Percentiles rank a stretch among this genome's conserved stretches.
Conservation (phyloP, 2,329 filamentous ascomycete species). For the Aspergillus pseudoviridinutans region DNA sequence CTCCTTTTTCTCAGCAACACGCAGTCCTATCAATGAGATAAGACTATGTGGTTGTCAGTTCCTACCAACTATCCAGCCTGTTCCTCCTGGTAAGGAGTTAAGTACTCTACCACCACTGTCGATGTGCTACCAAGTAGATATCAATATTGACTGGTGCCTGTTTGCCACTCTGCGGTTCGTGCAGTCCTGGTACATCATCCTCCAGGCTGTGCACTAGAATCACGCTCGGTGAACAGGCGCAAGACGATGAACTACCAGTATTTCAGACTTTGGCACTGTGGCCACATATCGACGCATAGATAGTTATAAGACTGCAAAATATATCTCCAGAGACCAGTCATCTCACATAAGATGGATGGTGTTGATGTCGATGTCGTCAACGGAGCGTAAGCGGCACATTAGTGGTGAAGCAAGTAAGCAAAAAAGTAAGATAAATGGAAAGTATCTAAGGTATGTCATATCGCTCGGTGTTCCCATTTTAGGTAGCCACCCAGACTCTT, state of each 20-base stretch:
- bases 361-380: neutral
- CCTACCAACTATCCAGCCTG: too few species aligned
- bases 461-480: too few species aligned
- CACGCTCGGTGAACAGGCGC: too few species aligned
- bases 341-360: neutral
- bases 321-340: neutral
- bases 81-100: neutral
- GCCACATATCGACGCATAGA: too few species aligned
- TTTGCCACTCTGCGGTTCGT: neutral
- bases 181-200: neutral
- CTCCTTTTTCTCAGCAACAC: too few species aligned
- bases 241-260: neutral
- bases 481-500: too few species aligned
- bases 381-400: neutral
- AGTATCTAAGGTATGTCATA: neutral
- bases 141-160: neutral
- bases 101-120: neutral
- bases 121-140: neutral
- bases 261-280: neutral
- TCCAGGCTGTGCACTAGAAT: neutral
- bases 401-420: neutral
- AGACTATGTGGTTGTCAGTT: too few species aligned
- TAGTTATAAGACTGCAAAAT: neutral
- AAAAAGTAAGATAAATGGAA: too few species aligned
- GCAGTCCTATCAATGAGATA: too few species aligned